Evolutionary conservation across 805 yeast genomes (phyloP).

Genomic region (Wickerhamiella azymoides): DNA sequence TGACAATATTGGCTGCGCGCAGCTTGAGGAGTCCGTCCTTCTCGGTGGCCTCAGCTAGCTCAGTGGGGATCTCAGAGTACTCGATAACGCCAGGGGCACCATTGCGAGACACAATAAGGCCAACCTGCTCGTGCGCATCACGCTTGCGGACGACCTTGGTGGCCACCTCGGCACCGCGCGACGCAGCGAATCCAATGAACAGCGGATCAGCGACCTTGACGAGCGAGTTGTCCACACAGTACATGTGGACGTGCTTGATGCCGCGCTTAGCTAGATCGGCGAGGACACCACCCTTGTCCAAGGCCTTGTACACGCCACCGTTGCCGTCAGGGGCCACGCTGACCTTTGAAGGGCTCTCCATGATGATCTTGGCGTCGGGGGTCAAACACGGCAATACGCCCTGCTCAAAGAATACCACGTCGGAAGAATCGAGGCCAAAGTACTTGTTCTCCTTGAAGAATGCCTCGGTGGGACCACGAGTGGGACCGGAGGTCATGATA

Average conservation of each 20-base stretch:
- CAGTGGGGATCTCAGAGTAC: constrained; percentile 75
- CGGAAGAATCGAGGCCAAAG: constrained; percentile 53
- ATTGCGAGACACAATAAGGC: constrained; percentile 57
- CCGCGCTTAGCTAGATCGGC: constrained; percentile 55
- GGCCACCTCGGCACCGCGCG: constrained; percentile 55
- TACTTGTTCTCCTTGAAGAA: constrained; percentile 48
- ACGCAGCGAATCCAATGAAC: constrained; percentile 71
- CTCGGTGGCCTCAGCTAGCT: constrained; percentile 55
- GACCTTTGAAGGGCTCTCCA: constrained; percentile 40
- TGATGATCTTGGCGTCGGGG: constrained; percentile 55
- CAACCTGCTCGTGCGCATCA: constrained; percentile 77
- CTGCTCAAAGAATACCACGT: constrained; percentile 77
- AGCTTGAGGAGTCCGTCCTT: constrained; percentile 43
- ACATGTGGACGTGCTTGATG: constrained; percentile 84
- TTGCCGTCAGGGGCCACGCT: constrained; percentile 95
- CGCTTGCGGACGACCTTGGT: constrained; percentile 93
- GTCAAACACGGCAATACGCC: constrained; percentile 88
- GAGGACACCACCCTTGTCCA: constrained; percentile 47
- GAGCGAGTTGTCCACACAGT: constrained; percentile 88
- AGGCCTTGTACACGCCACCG: constrained; percentile 89
- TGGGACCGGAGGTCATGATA: constrained; percentile 89
- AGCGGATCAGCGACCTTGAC: constrained; percentile 90
- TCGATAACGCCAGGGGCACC: constrained; percentile 80
- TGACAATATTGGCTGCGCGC: constrained; percentile 94
- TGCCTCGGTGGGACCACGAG: constrained; percentile 56